Base-by-base conservation (phyloP, 1,284 basidiomycete genomes). In the Trichosporon faecale region DNA sequence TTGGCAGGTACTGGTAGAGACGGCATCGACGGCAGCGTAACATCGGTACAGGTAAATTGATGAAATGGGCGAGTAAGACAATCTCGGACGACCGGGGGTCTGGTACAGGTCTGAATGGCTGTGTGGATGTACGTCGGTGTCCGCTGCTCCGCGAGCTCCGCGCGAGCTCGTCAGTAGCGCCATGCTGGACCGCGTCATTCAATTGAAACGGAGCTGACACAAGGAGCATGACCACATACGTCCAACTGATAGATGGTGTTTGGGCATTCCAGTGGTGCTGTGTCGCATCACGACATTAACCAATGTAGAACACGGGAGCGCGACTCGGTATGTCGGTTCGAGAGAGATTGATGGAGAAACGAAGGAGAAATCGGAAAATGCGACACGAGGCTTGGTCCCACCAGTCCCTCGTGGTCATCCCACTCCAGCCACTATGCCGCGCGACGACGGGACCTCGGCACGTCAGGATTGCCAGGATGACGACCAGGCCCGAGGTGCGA, bases 221-320 rank as follows among this genome's bases (percentile, higher is more conserved):
- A 7, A 31, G 57, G 11, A 29, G 57, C 14, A 33, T 61, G 57
- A n/a, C 57, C 57, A 27, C 57, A 9, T 18, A 29, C 57, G 57
- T 21, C 27, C 27, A 18, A 31, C 57, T 29, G 8, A 31, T 31
- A 31, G 52, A 55, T 27, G 40, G 16, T 23, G 49, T 52, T 18
- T 23, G 2, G 8, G 25, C 49, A 52, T 61, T 61, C 57, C 29
- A 61, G 57, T 61, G 57, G 57, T 18, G 57, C 55, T 16, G 49
- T 21, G 49, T 33, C 27, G 18, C 57, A 61, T 61, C 57, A n/a
- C 27, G 9, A n/a, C 16, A 31, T 9, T 9, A 18, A 2, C 4
- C 18, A 33, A 61, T 61, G 29, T 61, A 61, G 57, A 61, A 61
- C 57, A 61, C 57, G 57, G 57, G 57, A 61, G 18, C 55, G 55